A percentile compares a stretch with the other conserved stretches of the same genome.
phyloP scores from a whole-genome alignment of 2,329 filamentous ascomycete species.

The Calonectria pauciramosa region DNA sequence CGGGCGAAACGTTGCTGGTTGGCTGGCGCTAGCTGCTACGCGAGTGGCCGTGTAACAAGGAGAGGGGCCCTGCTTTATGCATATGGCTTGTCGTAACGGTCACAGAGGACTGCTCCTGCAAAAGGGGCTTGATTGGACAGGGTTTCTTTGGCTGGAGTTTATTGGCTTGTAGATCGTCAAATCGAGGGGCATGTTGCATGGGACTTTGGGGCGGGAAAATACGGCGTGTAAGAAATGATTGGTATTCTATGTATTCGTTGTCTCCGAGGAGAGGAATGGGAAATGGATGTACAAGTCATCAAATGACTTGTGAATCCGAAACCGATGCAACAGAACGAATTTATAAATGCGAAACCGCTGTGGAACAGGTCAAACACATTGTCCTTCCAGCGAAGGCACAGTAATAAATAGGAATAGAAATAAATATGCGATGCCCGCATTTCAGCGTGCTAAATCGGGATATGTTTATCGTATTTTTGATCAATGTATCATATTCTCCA shows the following conservation, averaged over 20 bases:
- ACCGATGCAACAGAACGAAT: background rate
- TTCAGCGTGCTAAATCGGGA: background rate
- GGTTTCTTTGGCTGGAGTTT: background rate
- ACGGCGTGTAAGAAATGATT: background rate
- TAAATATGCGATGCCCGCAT: background rate
- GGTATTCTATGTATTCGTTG: background rate
- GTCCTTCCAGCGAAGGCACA: background rate
- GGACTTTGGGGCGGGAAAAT: background rate
- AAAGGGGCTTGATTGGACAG: background rate
- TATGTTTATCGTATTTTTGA: background rate
- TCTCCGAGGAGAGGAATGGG: background rate
- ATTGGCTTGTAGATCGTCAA: background rate
- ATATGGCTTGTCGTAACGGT: background rate
- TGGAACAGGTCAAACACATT: background rate
- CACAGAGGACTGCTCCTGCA: background rate
- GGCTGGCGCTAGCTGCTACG: constrained; percentile 3
- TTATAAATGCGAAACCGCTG: background rate
- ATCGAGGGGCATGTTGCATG: background rate
- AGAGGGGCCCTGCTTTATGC: background rate
- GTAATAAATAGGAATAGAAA: background rate
- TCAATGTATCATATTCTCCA: background rate
- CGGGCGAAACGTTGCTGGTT: background rate
- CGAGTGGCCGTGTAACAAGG: background rate
- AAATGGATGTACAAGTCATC: background rate
- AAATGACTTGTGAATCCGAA: background rate